Percentiles rank a stretch among this genome's conserved stretches.
phyloP scores from a whole-genome alignment of 106 monocot genomes.

The Phalaenopsis aphrodite region DNA sequence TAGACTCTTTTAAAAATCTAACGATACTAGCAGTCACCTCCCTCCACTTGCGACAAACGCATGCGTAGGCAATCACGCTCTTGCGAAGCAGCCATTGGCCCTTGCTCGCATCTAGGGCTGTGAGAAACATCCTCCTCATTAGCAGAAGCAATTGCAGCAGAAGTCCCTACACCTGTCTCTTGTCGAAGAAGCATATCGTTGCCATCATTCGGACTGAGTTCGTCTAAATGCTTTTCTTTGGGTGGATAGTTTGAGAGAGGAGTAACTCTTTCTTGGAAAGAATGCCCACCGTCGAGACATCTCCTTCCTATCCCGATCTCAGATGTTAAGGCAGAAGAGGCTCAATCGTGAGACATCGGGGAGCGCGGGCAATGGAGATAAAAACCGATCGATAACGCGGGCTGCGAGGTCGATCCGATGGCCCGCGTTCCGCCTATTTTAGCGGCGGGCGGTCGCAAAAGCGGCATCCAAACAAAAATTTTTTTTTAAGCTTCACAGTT shows the following conservation, averaged over 20 bases:
- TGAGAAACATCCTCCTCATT: slow-evolving; percentile 24
- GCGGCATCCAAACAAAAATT: too few relatives aligned
- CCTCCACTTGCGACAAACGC: slow-evolving; percentile 73
- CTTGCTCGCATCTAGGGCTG: slow-evolving; percentile 55
- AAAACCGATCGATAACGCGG: too few relatives aligned
- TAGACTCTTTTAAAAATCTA: slow-evolving; percentile 30
- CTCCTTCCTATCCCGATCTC: not conserved
- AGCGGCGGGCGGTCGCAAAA: too few relatives aligned
- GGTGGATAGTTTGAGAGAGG: not conserved
- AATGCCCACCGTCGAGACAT: slow-evolving; percentile 14
- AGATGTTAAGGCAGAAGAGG: too few relatives aligned
- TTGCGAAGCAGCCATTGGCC: slow-evolving; percentile 61
- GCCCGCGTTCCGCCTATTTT: too few relatives aligned
- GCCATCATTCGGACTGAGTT: not conserved
- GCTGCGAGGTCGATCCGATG: too few relatives aligned
- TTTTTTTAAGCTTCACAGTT: too few relatives aligned
- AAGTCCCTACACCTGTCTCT: not conserved
- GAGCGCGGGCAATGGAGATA: too few relatives aligned
- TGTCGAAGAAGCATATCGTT: not conserved
- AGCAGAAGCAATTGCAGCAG: not conserved
- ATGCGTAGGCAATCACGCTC: slow-evolving; percentile 69
- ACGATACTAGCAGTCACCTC: slow-evolving; percentile 55
- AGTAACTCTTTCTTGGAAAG: not conserved
- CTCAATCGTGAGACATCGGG: too few relatives aligned
- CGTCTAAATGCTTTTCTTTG: too few relatives aligned